Conservation (phyloP, 2,329 filamentous ascomycete genomes). For the Penicillium sp. region DNA sequence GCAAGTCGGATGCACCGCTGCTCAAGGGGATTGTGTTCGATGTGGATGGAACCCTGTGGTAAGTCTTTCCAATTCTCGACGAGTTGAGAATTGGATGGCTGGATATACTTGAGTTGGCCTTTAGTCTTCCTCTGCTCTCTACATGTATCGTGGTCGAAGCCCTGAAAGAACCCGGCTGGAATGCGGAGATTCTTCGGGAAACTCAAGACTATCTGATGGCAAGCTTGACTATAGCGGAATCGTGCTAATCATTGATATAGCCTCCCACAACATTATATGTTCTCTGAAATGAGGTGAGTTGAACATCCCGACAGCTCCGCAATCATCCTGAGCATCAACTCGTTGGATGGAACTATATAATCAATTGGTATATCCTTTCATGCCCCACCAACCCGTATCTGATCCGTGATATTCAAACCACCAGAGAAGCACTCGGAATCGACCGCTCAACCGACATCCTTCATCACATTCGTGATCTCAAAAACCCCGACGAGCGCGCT, state of each 20-base stretch:
- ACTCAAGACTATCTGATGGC: neutral
- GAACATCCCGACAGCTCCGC: neutral
- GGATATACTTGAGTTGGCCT: neutral
- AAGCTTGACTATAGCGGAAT: neutral
- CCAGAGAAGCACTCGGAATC: constrained; percentile 68
- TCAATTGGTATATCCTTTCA: too few species aligned
- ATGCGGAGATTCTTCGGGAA: neutral
- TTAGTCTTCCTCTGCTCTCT: too few species aligned
- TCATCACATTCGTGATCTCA: constrained; percentile 79
- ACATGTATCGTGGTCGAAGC: neutral
- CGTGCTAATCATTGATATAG: constrained; percentile 50
- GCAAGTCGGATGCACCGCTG: constrained; percentile 40
- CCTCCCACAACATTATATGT: constrained; percentile 95
- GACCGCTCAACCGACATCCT: constrained; percentile 79
- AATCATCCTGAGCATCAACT: too few species aligned
- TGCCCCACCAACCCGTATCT: too few species aligned
- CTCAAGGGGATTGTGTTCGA: constrained; percentile 77
- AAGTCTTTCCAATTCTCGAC: constrained; percentile 38
- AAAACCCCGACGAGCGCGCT: constrained; percentile 61
- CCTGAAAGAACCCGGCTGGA: neutral
- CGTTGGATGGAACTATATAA: too few species aligned
- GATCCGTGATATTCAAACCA: neutral
- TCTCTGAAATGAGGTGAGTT: constrained; percentile 74
- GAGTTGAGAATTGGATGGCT: neutral
- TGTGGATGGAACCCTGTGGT: constrained; percentile 94